Evolutionary conservation across 805 yeast species (phyloP).

Genomic region (Metschnikowia borealis): DNA sequence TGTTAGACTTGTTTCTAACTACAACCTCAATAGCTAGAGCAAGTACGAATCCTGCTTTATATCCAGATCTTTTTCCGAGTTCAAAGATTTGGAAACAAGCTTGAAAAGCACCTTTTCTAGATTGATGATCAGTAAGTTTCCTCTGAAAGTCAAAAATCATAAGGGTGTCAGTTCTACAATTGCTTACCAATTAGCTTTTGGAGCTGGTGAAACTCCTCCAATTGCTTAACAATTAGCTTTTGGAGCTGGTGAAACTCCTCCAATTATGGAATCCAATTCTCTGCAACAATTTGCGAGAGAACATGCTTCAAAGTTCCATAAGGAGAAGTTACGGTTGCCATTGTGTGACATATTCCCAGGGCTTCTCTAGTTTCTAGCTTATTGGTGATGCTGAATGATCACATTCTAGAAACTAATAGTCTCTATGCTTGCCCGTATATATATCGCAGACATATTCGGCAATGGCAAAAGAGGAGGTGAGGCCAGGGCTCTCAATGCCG

Average conservation of each 20-base stretch:
- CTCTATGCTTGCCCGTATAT: conserved; percentile 7
- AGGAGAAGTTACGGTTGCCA: no score
- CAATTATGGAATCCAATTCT: no score
- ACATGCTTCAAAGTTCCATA: no score
- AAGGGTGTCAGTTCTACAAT: no score
- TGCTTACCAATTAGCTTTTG: not conserved
- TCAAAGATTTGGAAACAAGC: conserved; percentile 49
- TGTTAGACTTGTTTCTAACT: conserved; percentile 40
- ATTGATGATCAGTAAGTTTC: conserved; percentile 50
- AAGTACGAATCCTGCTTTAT: no score
- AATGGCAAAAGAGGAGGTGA: conserved; percentile 79
- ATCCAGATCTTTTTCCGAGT: no score
- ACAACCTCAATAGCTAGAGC: no score
- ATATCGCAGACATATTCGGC: conserved; percentile 59
- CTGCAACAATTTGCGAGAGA: no score
- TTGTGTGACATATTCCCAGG: not conserved
- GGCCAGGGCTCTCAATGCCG: conserved; percentile 89
- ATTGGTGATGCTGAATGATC: no score
- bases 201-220: not conserved
- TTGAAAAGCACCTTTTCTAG: conserved; percentile 66
- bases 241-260: no score
- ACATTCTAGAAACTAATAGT: not conserved
- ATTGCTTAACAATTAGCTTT: no score
- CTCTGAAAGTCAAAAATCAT: conserved; percentile 50
- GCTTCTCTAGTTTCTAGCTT: no score